phyloP scores from a whole-genome alignment of 179 eudicot species.

The Silene coronaria region DNA sequence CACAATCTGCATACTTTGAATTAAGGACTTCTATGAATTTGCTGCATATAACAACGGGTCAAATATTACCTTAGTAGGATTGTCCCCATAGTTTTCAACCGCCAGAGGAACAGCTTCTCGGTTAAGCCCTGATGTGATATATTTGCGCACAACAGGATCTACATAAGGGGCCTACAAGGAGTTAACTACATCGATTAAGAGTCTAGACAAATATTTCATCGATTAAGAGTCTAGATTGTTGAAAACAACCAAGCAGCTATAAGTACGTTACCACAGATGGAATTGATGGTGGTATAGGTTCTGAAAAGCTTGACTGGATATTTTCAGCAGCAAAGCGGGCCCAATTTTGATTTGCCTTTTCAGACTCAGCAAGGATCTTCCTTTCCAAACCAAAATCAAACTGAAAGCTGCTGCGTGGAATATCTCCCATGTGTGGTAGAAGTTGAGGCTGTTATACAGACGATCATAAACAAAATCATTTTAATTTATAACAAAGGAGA shows the following conservation, averaged over 20 bases:
- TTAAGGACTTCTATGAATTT: not conserved
- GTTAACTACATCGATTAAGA: not conserved
- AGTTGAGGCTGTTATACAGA: slow-evolving; percentile 61
- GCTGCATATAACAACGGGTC: not conserved
- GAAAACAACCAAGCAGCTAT: not conserved
- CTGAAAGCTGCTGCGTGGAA: slow-evolving; percentile 78
- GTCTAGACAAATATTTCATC: not conserved
- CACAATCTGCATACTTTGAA: not conserved
- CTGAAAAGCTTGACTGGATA: slow-evolving; percentile 53
- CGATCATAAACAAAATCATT: not conserved
- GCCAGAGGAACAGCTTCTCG: slow-evolving; percentile 88
- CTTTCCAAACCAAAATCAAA: slow-evolving; percentile 83
- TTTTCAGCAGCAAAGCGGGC: slow-evolving; percentile 67
- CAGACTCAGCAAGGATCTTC: slow-evolving; percentile 78
- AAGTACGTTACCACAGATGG: slow-evolving; percentile 31
- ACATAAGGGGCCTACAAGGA: slow-evolving; percentile 44
- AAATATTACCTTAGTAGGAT: slow-evolving; percentile 60
- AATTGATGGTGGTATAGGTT: slow-evolving; percentile 34
- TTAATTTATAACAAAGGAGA: not conserved
- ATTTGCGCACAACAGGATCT: slow-evolving; percentile 76
- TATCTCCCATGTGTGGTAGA: slow-evolving; percentile 70
- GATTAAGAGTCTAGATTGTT: not conserved
- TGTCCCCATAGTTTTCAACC: slow-evolving; percentile 80
- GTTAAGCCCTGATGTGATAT: slow-evolving; percentile 74
- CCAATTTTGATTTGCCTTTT: slow-evolving; percentile 79